phyloP scores from a whole-genome alignment of 2,329 filamentous ascomycete species.

The Fusarium nurragi region DNA sequence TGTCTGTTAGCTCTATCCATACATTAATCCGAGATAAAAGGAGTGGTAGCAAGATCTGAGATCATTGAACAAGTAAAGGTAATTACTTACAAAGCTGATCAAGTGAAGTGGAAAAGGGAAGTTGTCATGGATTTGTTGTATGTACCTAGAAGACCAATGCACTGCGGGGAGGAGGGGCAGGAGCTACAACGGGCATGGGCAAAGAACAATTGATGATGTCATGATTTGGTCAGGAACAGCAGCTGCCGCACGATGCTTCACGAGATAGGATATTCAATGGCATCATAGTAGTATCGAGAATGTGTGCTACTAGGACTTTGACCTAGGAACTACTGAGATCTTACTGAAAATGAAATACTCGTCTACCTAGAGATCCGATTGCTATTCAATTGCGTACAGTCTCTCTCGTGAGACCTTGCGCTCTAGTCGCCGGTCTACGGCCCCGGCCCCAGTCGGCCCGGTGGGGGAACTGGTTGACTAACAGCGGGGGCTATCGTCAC shows the following conservation, averaged over 20 bases:
- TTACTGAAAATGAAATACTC: too few relatives aligned
- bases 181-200: slow-evolving; percentile 24
- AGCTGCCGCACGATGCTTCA: too few relatives aligned
- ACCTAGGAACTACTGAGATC: too few relatives aligned
- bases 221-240: slow-evolving; percentile 4
- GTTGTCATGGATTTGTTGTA: not conserved
- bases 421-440: not conserved
- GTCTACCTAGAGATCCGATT: not conserved
- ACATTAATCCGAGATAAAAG: not conserved
- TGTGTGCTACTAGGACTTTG: too few relatives aligned
- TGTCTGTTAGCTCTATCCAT: slow-evolving; percentile 9
- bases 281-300: too few relatives aligned
- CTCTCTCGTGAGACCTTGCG: not conserved
- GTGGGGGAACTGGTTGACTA: not conserved
- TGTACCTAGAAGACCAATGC: not conserved
- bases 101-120: not conserved
- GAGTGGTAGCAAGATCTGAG: not conserved
- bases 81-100: slow-evolving; percentile 1
- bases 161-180: not conserved
- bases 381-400: not conserved
- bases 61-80: not conserved
- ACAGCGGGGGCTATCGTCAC: not conserved
- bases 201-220: slow-evolving; percentile 34
- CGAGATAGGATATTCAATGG: too few relatives aligned
- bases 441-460: not conserved